Evolutionary conservation across 768 basidiomycete species (phyloP).

Genomic region (Amanita subjunquillea): DNA sequence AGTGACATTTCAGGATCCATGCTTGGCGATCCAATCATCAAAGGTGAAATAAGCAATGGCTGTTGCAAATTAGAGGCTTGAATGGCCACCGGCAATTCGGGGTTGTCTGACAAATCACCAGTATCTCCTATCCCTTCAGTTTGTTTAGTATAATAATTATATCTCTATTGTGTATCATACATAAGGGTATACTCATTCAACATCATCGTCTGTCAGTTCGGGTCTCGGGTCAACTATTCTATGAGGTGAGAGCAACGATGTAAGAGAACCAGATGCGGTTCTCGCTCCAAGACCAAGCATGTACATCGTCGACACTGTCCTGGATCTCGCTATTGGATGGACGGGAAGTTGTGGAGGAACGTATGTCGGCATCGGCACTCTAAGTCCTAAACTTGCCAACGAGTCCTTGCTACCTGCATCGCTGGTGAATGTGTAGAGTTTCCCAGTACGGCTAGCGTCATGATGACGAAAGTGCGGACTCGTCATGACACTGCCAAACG

Average conservation of each 20-base stretch:
- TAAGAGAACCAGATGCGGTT: conserved; percentile 16
- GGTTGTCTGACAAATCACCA: no score
- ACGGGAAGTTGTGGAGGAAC: conserved; percentile 3
- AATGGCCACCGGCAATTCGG: neutral
- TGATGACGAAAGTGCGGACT: conserved; percentile 46
- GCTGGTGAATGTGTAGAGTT: conserved; percentile 10
- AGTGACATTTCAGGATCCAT: neutral
- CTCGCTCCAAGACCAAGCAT: conserved; percentile 48
- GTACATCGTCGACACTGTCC: conserved; percentile 55
- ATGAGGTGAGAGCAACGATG: conserved; percentile 1
- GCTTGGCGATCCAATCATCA: neutral
- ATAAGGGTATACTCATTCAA: neutral
- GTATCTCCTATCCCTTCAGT: no score
- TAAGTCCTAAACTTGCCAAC: conserved; percentile 36
- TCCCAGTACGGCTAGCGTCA: conserved; percentile 6
- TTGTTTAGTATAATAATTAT: no score
- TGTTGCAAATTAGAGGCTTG: neutral
- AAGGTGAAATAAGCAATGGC: neutral
- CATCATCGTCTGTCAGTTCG: neutral
- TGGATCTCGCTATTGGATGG: conserved; percentile 20
- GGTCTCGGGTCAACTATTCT: neutral
- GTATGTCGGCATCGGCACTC: conserved; percentile 50
- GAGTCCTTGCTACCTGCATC: conserved; percentile 21
- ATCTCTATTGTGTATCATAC: no score
- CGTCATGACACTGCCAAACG: conserved; percentile 67